These are phyloP conservation scores for Pittosporum tobira DNA, from an alignment of 129 eudicot species.

Conservation along the genomic window DNA sequence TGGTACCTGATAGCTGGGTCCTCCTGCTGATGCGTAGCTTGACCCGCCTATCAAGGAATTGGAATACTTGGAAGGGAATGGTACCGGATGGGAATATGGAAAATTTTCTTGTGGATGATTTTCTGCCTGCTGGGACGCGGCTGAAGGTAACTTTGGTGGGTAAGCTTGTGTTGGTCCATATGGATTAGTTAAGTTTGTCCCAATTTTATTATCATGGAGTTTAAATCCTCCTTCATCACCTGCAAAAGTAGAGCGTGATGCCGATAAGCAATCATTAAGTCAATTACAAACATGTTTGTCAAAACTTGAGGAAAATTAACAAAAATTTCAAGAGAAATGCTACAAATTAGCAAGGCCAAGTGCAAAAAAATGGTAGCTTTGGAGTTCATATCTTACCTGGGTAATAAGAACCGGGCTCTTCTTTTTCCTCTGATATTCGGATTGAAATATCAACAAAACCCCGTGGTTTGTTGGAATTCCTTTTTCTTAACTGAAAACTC, in stretches of 20 bases:
- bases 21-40: slow-evolving; percentile 12
- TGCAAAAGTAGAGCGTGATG: slow-evolving; percentile 16
- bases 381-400: slow-evolving; percentile 24
- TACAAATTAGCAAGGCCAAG: neutral
- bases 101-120: slow-evolving; percentile 25
- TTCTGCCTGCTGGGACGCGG: slow-evolving; percentile 27
- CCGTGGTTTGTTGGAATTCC: slow-evolving; percentile 55
- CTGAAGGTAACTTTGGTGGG: slow-evolving; percentile 14
- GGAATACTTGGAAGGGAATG: slow-evolving; percentile 22
- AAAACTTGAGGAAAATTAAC: neutral
- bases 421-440: slow-evolving; percentile 47
- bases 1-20: slow-evolving; percentile 31
- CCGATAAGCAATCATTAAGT: no score
- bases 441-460: slow-evolving; percentile 82
- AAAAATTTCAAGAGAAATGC: neutral
- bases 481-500: slow-evolving; percentile 73
- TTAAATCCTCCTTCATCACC: slow-evolving; percentile 62
- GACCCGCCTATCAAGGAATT: slow-evolving; percentile 12
- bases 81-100: slow-evolving; percentile 16
- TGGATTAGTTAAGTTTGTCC: slow-evolving; percentile 20
- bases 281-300: neutral
- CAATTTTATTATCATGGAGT: slow-evolving; percentile 34
- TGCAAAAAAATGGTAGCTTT: neutral
- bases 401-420: slow-evolving; percentile 40
- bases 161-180: slow-evolving; percentile 22